These are phyloP conservation scores for Elasticomyces elasticus DNA, from an alignment of 495 filamentous ascomycete genomes.

Conservation along the genomic window DNA sequence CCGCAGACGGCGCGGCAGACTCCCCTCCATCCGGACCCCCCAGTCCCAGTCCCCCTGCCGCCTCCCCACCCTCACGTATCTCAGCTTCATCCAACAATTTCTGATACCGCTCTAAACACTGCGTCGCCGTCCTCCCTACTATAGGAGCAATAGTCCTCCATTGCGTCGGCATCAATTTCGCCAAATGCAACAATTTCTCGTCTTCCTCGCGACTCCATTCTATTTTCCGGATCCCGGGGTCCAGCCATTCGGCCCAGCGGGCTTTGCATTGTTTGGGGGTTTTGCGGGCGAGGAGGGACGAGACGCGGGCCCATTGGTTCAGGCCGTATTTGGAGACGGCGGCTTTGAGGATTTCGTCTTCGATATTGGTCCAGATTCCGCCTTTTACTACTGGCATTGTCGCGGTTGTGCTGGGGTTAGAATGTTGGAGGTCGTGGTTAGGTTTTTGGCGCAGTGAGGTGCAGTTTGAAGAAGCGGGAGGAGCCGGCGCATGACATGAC, in stretches of 20 bases:
- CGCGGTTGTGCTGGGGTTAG: not conserved
- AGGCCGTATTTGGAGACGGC: slow-evolving; percentile 90
- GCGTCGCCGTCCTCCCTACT: slow-evolving; percentile 89
- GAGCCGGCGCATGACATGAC: too few species aligned
- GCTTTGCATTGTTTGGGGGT: slow-evolving; percentile 99
- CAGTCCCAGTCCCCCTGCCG: slow-evolving; percentile 62
- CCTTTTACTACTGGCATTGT: slow-evolving; percentile 34
- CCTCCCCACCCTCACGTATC: slow-evolving; percentile 52
- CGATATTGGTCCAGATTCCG: slow-evolving; percentile 82
- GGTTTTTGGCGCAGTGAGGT: too few species aligned
- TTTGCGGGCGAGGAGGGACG: slow-evolving; percentile 91
- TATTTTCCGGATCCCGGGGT: slow-evolving; percentile 92
- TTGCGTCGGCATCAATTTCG: slow-evolving; percentile 98
- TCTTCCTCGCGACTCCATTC: slow-evolving; percentile 99
- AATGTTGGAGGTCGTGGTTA: not conserved
- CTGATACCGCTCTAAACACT: slow-evolving; percentile 94
- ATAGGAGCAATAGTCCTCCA: slow-evolving; percentile 98
- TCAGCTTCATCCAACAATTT: slow-evolving; percentile 94
- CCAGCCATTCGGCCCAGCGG: slow-evolving; percentile 95
- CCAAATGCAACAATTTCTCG: slow-evolving; percentile 89
- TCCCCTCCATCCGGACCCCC: slow-evolving; percentile 83
- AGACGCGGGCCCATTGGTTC: slow-evolving; percentile 98
- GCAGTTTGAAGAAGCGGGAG: too few species aligned
- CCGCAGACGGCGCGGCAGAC: slow-evolving; percentile 76
- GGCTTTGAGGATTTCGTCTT: slow-evolving; percentile 95